Base-by-base conservation (phyloP, 495 filamentous ascomycete genomes). In the Aspergillus baeticus region DNA sequence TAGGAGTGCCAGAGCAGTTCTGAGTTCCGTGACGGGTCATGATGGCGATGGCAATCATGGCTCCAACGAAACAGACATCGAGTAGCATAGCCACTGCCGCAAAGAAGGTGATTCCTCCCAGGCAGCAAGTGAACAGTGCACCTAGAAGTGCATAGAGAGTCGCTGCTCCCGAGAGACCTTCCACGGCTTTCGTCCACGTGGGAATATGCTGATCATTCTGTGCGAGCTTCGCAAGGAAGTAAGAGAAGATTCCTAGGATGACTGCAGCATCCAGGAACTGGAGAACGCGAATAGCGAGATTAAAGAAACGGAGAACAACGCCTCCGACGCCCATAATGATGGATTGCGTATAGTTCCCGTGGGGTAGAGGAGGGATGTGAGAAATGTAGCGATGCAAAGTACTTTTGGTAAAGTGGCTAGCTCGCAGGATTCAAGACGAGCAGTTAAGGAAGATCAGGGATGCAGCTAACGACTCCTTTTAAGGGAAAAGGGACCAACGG, bases 231-330 rank as follows among this genome's bases (percentile, higher is more conserved):
- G 74, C 73, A 17, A 75, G 63, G 54, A 60, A 75, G 55, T 76
- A 96, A 22, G 87, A 89, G 80, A 87, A 92, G 58, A 95, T 83
- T 65, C 84, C 89, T 45, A 96, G 80, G 52, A 92, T 82, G 53
- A 94, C 75, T 53, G 77, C 86, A 22, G 84, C 76, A 64, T 81
- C 87, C 64, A 84, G 77, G 72, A 93, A 87, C 62, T 90, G 80
- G n/a, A 96, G 69, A 42, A 74, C 62, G 57, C 89, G 86, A 56
- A 91, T 68, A 64, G 84, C 75, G 58, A 84, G 81, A 56, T 85
- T 83, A 31, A 84, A 65, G 42, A 79, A 68, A 58, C 86, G 84
- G 42, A 91, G 82, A 59, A 84, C 72, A 21, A 85, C 68, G 57
- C 85, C 84, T 20, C 77, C 77, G 26, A 70, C 59, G 15, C 73